Conservation (phyloP, 1,139 yeast species). For the Starmera stellimalicola region DNA sequence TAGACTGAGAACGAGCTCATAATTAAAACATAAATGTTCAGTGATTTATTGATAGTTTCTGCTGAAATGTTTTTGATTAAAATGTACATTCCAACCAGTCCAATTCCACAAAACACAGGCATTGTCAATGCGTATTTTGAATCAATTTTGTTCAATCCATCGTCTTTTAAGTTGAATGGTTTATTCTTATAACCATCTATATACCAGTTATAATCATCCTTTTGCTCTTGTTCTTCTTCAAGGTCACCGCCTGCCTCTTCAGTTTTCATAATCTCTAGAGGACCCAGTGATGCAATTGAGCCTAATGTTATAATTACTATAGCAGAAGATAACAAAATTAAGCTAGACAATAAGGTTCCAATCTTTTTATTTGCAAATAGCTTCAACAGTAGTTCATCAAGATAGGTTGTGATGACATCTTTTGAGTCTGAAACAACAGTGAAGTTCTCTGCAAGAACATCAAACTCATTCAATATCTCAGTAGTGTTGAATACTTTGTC, state of each 20-base stretch:
- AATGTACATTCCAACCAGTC: conserved; percentile 29
- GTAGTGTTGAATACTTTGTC: not conserved
- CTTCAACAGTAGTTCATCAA: not conserved
- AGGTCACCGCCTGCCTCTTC: too few species aligned
- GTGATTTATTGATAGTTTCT: conserved; percentile 20
- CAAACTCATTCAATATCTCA: not conserved
- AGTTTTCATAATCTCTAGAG: too few species aligned
- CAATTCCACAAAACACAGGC: conserved; percentile 33
- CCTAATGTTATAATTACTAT: conserved; percentile 28
- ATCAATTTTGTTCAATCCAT: conserved; percentile 11
- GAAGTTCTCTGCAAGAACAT: not conserved
- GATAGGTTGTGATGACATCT: not conserved
- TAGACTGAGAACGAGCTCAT: conserved; percentile 22
- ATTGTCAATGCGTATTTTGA: conserved; percentile 26
- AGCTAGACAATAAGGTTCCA: conserved; percentile 4
- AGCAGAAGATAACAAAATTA: conserved; percentile 18
- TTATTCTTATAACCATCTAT: conserved; percentile 22
- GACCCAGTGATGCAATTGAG: conserved; percentile 31
- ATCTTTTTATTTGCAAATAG: not conserved
- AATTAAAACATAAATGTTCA: conserved; percentile 27
- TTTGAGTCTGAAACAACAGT: not conserved
- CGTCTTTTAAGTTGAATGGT: conserved; percentile 7
- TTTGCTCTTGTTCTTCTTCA: too few species aligned
- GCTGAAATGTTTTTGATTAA: conserved; percentile 24
- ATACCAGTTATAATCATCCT: conserved; percentile 37